Evolutionary conservation across 148 eudicot genomes (phyloP), one percentile per base, ranked within the genome.

Genomic region (Polygonum aviculare): DNA sequence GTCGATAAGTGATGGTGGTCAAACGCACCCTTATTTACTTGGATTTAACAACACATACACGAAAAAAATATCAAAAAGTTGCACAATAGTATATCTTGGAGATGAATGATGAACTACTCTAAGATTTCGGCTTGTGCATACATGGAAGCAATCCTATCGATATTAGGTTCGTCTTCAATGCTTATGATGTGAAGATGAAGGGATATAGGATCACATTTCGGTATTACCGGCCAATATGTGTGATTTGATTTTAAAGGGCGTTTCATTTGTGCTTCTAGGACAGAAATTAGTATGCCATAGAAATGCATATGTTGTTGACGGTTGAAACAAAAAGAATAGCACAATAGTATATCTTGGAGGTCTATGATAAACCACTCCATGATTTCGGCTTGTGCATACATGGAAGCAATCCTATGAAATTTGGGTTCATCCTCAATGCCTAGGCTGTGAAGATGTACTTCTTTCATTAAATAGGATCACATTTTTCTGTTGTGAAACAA

Each of bases 31-130:
- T n/a, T n/a, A 26, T 26, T 26, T 26, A 26, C 31, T 26, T 26
- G 31, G 31, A 26, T 26, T 26, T 26, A 26, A 26, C 31, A 26
- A 26, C 31, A 26, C 31, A 26, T 1, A 26, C 51, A 50, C 12
- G 12, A 14, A 12, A 49, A 50, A 44, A 44, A 44, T 6, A 8
- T 2, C 31, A 18, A 62, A 26, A n/a, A n/a, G n/a, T 22, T 11
- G 69, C 71, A 65, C 70, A 65, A 21, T 35, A 65, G 70, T 65
- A 65, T 65, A 65, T 60, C 67, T 60, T 60, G 35, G 36, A 60
- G 67, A 60, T 60, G 14, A 1, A 60, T 60, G 4, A 60, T 26
- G 8, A 22, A 2, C 67, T 60, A 60, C 60, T 54, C 60, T 26
- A 54, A 54, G 60, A 54, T 54, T 54, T 54, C 60, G 26, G 60